A percentile compares a stretch with the other conserved stretches of the same genome.
These are phyloP conservation scores for Kwoniella dendrophila DNA, from an alignment of 768 basidiomycete species.

Conservation along the genomic window DNA sequence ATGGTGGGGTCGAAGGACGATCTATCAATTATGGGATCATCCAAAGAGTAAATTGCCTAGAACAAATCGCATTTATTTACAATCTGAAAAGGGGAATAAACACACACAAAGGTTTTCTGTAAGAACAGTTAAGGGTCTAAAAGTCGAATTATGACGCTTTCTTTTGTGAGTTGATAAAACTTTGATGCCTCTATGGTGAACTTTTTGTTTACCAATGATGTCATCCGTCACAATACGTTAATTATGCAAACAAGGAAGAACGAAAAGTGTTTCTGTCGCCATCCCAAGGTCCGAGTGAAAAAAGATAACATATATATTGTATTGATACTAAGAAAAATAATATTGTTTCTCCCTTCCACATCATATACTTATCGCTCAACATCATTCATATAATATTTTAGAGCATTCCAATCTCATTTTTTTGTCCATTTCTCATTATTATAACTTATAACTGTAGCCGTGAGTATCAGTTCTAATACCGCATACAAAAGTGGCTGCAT, in stretches of 20 bases:
- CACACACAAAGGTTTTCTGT: neutral
- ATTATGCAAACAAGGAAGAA: neutral
- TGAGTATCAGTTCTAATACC: slow-evolving; percentile 1
- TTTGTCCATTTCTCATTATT: neutral
- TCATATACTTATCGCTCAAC: slow-evolving; percentile 4
- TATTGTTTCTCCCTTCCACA: neutral
- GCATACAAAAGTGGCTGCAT: too few relatives aligned
- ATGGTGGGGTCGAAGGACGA: too few relatives aligned
- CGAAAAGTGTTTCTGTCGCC: neutral
- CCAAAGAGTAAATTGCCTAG: too few relatives aligned
- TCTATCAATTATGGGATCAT: neutral
- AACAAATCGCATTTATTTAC: too few relatives aligned
- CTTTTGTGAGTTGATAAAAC: neutral
- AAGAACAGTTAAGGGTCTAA: neutral
- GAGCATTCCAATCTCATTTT: slow-evolving; percentile 12
- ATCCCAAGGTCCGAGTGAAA: too few relatives aligned
- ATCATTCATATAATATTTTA: neutral
- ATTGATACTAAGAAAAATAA: too few relatives aligned
- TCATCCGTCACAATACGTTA: slow-evolving; percentile 4
- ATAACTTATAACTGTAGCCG: slow-evolving; percentile 16
- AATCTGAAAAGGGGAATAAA: neutral
- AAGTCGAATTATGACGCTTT: slow-evolving; percentile 12
- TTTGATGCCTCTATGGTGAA: neutral
- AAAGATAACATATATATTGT: too few relatives aligned
- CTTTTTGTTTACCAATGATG: slow-evolving; percentile 10